A percentile compares a stretch with the other conserved stretches of the same genome.
Evolutionary conservation across 768 basidiomycete species (phyloP).

Genomic region (Lentinula detonsa): DNA sequence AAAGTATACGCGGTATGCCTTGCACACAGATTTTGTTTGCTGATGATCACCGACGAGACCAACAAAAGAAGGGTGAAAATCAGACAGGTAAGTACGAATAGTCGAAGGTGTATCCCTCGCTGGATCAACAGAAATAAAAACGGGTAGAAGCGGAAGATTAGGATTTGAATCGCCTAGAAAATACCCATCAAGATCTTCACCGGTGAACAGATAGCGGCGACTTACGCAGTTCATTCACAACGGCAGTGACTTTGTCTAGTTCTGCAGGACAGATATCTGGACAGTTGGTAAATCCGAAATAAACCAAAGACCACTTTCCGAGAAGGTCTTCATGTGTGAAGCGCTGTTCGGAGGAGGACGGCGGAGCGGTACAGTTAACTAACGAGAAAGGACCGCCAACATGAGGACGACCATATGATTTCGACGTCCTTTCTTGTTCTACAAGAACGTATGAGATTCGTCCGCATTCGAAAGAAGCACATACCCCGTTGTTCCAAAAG

Average conservation of each 20-base stretch:
- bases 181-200: not conserved
- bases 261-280: slow-evolving; percentile 99
- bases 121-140: slow-evolving; percentile 97
- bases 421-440: slow-evolving; percentile 73
- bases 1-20: slow-evolving; percentile 97
- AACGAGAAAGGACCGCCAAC: slow-evolving; percentile 91
- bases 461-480: slow-evolving; percentile 15
- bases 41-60: slow-evolving; percentile 81
- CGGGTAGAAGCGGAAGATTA: slow-evolving; percentile 70
- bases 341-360: not conserved
- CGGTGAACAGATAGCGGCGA: not conserved
- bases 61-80: slow-evolving; percentile 88
- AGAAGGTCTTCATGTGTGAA: slow-evolving; percentile 83
- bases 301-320: slow-evolving; percentile 87
- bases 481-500: slow-evolving; percentile 71
- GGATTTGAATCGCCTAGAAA: slow-evolving; percentile 63
- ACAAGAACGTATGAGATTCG: not conserved
- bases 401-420: slow-evolving; percentile 76
- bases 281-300: slow-evolving; percentile 99
- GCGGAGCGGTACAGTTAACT: slow-evolving; percentile 32
- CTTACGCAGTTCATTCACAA: slow-evolving; percentile 71
- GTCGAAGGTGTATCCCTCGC: slow-evolving; percentile 72
- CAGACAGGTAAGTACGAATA: slow-evolving; percentile 60
- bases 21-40: slow-evolving; percentile 82
- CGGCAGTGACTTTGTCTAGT: slow-evolving; percentile 86